Base-by-base conservation (phyloP, 768 basidiomycete species). In the Asterophora parasitica region DNA sequence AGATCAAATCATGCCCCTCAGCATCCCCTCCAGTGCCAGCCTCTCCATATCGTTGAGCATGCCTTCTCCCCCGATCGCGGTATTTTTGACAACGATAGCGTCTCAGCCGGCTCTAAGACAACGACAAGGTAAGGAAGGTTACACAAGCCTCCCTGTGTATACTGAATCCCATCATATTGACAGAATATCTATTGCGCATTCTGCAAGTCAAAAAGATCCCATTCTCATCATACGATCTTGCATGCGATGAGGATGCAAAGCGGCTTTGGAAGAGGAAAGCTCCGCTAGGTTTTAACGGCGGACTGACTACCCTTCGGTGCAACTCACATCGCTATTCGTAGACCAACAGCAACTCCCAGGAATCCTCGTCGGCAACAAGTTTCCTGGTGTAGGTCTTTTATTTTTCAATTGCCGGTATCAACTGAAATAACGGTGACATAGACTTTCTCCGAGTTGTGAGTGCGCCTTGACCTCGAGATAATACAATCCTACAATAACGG, bases 1-100 rank as follows among this genome's bases (percentile, higher is more conserved):
- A 13, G 23, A 50, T 50, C 44, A 46, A n/a, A n/a, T n/a, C n/a
- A n/a, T n/a, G n/a, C n/a, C n/a, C n/a, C n/a, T 6, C 15, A 17
- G 6, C 26, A 30, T 19, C 3, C 19, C 4, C 4, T 4, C 33
- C 19, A 11, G 15, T 34, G 13, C 2, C 17, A 5, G 8, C 26
- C 17, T 19, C 20, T 2, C 23, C 20, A 11, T 6, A 8, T 11
- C 26, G 13, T 39, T 40, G 13, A 40, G 26, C 39, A 40, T 40
- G 39, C 39, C 83, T 44, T 79, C 88, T n/a, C 90, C 90, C 5
- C 90, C 90, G 7, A 83, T 92, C 50, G 80, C 86, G 57, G 61
- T 88, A 33, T 92, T 89, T 63, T 75, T 92, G 46, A 92, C 91
- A n/a, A 92, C 91, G 12, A 92, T 92, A 53, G 85, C 84, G 2